Evolutionary conservation across 2,329 filamentous ascomycete species (phyloP).

Genomic region (Pseudogymnoascus sp.): DNA sequence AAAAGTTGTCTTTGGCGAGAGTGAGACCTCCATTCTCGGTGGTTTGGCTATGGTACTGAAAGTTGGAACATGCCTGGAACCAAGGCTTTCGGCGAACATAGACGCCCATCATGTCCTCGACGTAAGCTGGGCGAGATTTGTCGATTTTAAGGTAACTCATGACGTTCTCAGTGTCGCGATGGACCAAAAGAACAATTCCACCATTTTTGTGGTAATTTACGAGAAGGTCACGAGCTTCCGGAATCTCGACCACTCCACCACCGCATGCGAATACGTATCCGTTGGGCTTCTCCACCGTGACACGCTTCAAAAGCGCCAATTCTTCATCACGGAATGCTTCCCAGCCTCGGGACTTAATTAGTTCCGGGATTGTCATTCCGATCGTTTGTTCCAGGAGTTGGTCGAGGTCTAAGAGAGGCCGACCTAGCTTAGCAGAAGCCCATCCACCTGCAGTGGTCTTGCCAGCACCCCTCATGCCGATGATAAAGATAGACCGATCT

Average conservation of each 20-base stretch:
- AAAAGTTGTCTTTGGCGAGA: constrained; percentile 50
- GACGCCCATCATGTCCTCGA: constrained; percentile 84
- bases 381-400: constrained; percentile 69
- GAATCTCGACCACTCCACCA: constrained; percentile 82
- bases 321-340: constrained; percentile 79
- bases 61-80: constrained; percentile 89
- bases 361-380: constrained; percentile 72
- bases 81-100: constrained; percentile 83
- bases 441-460: constrained; percentile 90
- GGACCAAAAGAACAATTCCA: constrained; percentile 78
- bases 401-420: constrained; percentile 80
- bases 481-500: constrained; percentile 74
- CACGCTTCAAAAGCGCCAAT: constrained; percentile 60
- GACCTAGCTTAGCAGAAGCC: constrained; percentile 66
- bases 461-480: constrained; percentile 94
- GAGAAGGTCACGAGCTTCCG: constrained; percentile 69
- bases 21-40: constrained; percentile 23
- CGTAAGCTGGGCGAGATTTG: constrained; percentile 84
- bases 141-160: constrained; percentile 83
- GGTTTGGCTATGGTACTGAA: constrained; percentile 80
- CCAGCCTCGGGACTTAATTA: constrained; percentile 74
- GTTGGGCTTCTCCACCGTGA: constrained; percentile 64
- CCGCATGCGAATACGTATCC: constrained; percentile 87
- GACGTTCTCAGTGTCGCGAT: constrained; percentile 78
- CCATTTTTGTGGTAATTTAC: constrained; percentile 63